phyloP scores from a whole-genome alignment of 2,329 filamentous ascomycete species.

The Aureobasidium vineae region DNA sequence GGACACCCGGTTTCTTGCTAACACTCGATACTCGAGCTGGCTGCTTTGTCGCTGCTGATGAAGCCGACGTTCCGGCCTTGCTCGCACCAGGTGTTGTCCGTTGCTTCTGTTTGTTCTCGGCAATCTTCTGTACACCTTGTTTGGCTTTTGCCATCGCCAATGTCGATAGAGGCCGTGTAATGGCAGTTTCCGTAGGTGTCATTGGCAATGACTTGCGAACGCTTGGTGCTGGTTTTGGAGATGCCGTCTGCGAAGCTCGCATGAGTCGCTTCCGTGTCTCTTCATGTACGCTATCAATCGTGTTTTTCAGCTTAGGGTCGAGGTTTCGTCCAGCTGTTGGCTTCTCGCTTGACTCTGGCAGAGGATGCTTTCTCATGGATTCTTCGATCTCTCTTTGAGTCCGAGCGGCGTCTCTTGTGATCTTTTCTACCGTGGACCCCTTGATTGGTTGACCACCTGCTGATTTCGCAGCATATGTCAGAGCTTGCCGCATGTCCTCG shows the following conservation, averaged over 20 bases:
- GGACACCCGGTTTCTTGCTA: neutral
- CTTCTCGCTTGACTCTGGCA: conserved; percentile 31
- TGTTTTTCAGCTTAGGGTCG: conserved; percentile 26
- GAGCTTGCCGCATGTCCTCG: conserved; percentile 36
- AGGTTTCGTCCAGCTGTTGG: conserved; percentile 30
- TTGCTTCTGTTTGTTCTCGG: conserved; percentile 29
- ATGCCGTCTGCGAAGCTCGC: conserved; percentile 29
- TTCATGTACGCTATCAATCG: conserved; percentile 26
- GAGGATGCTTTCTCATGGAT: conserved; percentile 29
- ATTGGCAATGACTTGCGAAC: conserved; percentile 36
- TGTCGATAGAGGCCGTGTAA: conserved; percentile 39
- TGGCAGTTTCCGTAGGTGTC: conserved; percentile 38
- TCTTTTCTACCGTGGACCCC: conserved; percentile 19
- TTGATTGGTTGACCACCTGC: conserved; percentile 8
- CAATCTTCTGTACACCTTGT: conserved; percentile 33
- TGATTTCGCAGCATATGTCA: conserved; percentile 34
- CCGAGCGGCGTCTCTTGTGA: conserved; percentile 23
- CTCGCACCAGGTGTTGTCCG: conserved; percentile 19
- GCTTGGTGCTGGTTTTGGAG: conserved; percentile 28
- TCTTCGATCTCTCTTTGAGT: conserved; percentile 29
- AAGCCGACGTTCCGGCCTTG: conserved; percentile 6
- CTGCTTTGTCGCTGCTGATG: conserved; percentile 13
- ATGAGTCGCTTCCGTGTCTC: conserved; percentile 32
- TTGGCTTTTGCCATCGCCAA: conserved; percentile 38
- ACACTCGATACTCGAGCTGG: neutral